Base-by-base conservation (phyloP, 768 basidiomycete genomes). In the Kockovaella imperatae region DNA sequence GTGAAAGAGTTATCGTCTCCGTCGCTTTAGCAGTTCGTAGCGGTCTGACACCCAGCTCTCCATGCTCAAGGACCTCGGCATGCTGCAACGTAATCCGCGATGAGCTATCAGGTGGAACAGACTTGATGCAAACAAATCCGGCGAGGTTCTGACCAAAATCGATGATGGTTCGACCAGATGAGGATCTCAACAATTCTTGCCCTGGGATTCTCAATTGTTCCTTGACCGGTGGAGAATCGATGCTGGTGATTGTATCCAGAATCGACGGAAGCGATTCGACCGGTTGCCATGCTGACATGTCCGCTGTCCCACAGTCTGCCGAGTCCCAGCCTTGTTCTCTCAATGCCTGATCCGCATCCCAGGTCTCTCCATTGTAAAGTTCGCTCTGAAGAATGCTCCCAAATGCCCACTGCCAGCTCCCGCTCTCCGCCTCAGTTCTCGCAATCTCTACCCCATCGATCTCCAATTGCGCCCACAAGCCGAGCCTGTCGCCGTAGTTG, bases 121-220 rank as follows among this genome's bases (percentile, higher is more conserved):
- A 21, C 4, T 60, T 38, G 36, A 69, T 44, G 25, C 58, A 34
- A 4, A 67, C 29, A 60, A 62, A 63, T 13, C 68, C 68, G 1
- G 64, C 66, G 11, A 69, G 44, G 40, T 69, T 69, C 42, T 69
- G 65, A 10, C 68, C 68, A 42, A 69, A 69, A 47, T 67, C 66
- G 17, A 69, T 35, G n/a, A 67, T 49, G 13, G 26, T 56, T 39
- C 66, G 62, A 13, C 68, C 68, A n/a, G 36, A 24, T 2, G 56
- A 52, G 2, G 68, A 67, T 11, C 43, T 65, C 56, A 67, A 65
- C 23, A 67, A 26, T 35, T 64, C 55, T 15, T 49, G 29, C 0
- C 56, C 34, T n/a, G 45, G 38, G 41, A 65, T 35, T 21, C 46
- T 45, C 32, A 47, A 23, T 2, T 57, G 46, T 20, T 47, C 28